These are phyloP conservation scores for Hapsidospora chrysogenum DNA, from an alignment of 495 filamentous ascomycete genomes.

Conservation along the genomic window DNA sequence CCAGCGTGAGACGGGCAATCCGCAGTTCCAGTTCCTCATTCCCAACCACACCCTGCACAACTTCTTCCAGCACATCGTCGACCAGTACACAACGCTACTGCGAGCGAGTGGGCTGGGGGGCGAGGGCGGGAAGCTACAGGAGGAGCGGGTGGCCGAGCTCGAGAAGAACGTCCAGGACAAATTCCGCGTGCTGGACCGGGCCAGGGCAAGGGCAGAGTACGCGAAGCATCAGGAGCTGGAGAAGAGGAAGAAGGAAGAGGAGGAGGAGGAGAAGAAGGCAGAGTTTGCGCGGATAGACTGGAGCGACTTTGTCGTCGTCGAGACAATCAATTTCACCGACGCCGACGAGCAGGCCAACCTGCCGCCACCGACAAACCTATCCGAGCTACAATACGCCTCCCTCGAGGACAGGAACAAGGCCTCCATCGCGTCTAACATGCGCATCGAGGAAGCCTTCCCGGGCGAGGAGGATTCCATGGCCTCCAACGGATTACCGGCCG, in stretches of 20 bases:
- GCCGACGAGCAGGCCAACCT: slow-evolving; percentile 73
- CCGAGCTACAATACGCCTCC: slow-evolving; percentile 82
- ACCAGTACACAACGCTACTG: slow-evolving; percentile 82
- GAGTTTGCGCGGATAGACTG: slow-evolving; percentile 89
- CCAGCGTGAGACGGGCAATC: slow-evolving; percentile 79
- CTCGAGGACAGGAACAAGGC: slow-evolving; percentile 87
- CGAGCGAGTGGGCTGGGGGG: slow-evolving; percentile 51
- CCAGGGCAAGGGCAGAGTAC: slow-evolving; percentile 75
- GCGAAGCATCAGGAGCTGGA: slow-evolving; percentile 69
- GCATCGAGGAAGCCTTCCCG: slow-evolving; percentile 94
- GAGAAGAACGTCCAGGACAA: slow-evolving; percentile 63
- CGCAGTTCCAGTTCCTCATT: slow-evolving; percentile 91
- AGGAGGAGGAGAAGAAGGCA: slow-evolving; percentile 68
- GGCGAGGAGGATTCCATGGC: slow-evolving; percentile 46
- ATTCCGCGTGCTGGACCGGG: slow-evolving; percentile 62
- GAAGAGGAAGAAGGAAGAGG: slow-evolving; percentile 77
- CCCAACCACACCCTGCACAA: slow-evolving; percentile 92
- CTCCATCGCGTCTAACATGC: slow-evolving; percentile 60
- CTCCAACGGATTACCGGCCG: slow-evolving; percentile 38
- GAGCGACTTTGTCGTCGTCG: slow-evolving; percentile 94
- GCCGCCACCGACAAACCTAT: slow-evolving; percentile 74
- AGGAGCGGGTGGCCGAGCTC: slow-evolving; percentile 55
- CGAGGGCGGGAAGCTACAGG: slow-evolving; percentile 46
- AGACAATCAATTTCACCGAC: slow-evolving; percentile 89
- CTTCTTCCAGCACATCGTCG: slow-evolving; percentile 80